A percentile compares a stretch with the other conserved stretches of the same genome.
Evolutionary conservation across 306 rosid genomes (phyloP).

Genomic region (Calophaca sinica): DNA sequence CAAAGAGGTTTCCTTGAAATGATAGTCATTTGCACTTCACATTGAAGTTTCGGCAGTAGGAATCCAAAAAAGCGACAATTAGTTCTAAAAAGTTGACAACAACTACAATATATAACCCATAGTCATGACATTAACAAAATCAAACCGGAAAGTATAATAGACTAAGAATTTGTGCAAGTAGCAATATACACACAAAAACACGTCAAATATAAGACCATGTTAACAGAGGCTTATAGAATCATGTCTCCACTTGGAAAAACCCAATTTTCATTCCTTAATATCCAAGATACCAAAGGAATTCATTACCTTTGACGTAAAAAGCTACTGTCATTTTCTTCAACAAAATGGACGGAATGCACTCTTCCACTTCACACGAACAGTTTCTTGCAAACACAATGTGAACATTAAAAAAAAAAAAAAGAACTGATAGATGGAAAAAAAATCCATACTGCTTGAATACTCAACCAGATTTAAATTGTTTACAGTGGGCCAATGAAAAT

Average conservation of each 20-base stretch:
- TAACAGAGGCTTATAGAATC: conserved; percentile 24
- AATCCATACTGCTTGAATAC: conserved; percentile 56
- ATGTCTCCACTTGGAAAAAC: conserved; percentile 43
- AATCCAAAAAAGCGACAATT: not conserved
- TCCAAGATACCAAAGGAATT: conserved; percentile 65
- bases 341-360: conserved; percentile 76
- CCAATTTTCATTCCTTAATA: conserved; percentile 58
- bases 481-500: conserved; percentile 71
- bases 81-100: not conserved
- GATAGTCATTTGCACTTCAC: not conserved
- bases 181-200: conserved; percentile 13
- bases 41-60: not conserved
- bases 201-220: conserved; percentile 21
- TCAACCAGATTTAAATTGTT: conserved; percentile 67
- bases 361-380: conserved; percentile 94
- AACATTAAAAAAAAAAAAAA: conserved; percentile 67
- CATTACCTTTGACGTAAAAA: conserved; percentile 69
- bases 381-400: conserved; percentile 98
- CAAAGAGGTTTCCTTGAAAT: not conserved
- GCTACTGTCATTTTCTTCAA: conserved; percentile 82
- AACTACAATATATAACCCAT: not conserved
- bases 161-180: not conserved
- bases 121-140: conserved; percentile 5
- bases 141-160: conserved; percentile 1
- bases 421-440: conserved; percentile 51